Percentiles rank a stretch among this genome's conserved stretches.
These are phyloP conservation scores for Neurospora sp. DNA, from an alignment of 2,329 filamentous ascomycete genomes.

Conservation along the genomic window DNA sequence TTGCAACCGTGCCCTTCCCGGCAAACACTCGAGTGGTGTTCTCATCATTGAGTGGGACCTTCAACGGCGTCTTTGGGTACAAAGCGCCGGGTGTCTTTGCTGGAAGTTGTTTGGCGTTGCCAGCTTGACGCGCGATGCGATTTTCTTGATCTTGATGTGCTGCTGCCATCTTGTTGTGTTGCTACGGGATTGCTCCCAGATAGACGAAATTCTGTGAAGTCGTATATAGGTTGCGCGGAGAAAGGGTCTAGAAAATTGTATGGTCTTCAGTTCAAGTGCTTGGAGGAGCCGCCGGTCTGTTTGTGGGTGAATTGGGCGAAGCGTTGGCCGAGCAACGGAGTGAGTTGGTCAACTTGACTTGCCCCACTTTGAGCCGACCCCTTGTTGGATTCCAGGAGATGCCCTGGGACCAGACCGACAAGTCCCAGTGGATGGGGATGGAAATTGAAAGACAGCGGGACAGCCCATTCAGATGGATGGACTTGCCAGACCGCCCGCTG, in stretches of 20 bases:
- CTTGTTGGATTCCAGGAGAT: neutral
- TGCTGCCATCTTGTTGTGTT: constrained; percentile 52
- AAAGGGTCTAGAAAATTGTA: neutral
- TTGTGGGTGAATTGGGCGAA: neutral
- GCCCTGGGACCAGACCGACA: neutral
- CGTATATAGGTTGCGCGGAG: neutral
- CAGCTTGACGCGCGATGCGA: constrained; percentile 62
- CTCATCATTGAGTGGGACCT: constrained; percentile 71
- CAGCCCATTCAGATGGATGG: neutral
- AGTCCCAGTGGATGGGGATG: neutral
- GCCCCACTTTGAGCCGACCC: neutral
- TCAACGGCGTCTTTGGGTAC: constrained; percentile 75
- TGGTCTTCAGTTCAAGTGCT: neutral
- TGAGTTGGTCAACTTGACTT: neutral
- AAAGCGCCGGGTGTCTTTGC: constrained; percentile 73
- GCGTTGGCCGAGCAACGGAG: neutral
- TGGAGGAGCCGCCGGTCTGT: neutral
- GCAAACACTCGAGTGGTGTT: constrained; percentile 51
- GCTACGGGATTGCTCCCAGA: neutral
- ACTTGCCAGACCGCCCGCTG: neutral
- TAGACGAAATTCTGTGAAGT: neutral
- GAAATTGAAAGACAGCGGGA: neutral
- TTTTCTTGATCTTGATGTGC: constrained; percentile 83
- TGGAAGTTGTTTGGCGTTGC: constrained; percentile 57
- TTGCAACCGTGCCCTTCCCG: constrained; percentile 48